phyloP scores from a whole-genome alignment of 2,329 filamentous ascomycete genomes.

The Ceratocystis cubensis region DNA sequence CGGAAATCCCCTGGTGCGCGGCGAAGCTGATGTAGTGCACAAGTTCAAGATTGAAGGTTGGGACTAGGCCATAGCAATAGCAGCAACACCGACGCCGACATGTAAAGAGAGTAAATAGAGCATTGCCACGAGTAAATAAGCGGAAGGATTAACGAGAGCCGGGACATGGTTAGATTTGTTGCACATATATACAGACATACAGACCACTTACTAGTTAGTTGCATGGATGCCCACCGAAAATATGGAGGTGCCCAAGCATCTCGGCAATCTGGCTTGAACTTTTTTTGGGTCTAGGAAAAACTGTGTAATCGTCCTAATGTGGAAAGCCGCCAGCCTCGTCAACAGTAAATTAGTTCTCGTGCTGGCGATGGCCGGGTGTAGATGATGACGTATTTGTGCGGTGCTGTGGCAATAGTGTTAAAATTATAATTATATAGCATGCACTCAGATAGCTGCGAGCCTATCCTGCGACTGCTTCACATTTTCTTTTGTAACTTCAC shows the following conservation, averaged over 20 bases:
- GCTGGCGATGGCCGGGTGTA: neutral
- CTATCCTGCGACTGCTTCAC: no score
- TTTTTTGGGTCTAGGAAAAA: neutral
- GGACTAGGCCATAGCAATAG: conserved; percentile 25
- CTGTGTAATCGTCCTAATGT: neutral
- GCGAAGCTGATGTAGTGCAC: conserved; percentile 43
- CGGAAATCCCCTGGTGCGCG: conserved; percentile 42
- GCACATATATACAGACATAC: no score
- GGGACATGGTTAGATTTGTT: neutral
- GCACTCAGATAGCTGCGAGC: no score
- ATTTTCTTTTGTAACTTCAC: no score
- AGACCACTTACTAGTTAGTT: no score
- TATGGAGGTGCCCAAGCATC: neutral
- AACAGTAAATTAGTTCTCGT: neutral
- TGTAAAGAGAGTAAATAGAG: neutral
- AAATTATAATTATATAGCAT: no score
- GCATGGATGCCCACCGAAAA: neutral
- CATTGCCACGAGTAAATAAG: neutral
- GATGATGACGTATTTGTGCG: neutral
- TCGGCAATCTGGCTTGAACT: neutral
- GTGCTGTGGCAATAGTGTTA: neutral
- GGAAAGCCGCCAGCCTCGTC: neutral
- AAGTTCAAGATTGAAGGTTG: conserved; percentile 45
- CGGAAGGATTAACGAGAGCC: neutral
- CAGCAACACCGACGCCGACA: no score